These are phyloP conservation scores for Pythium rhizo-oryzae DNA, from an alignment of 352 stramenopile species.

Conservation along the genomic window DNA sequence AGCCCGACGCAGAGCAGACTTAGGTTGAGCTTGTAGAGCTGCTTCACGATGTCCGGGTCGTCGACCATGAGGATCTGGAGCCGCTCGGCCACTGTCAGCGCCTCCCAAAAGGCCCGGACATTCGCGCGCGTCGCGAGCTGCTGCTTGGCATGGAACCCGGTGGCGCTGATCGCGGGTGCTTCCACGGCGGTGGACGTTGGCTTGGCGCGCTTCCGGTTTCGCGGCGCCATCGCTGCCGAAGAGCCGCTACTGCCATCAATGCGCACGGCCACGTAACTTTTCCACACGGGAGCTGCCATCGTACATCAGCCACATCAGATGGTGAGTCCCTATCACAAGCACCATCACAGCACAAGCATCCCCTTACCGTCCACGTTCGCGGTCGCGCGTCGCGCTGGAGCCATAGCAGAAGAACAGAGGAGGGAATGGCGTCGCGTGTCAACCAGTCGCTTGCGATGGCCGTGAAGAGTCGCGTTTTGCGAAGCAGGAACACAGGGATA, in stretches of 20 bases:
- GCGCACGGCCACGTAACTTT: slow-evolving; percentile 58
- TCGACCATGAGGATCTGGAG: slow-evolving; percentile 83
- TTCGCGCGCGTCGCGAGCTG: slow-evolving; percentile 25
- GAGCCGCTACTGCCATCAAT: slow-evolving; percentile 14
- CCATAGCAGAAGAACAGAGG: slow-evolving; percentile 1
- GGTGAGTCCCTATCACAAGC: no score
- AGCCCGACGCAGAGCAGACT: slow-evolving; percentile 82
- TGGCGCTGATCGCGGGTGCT: neutral
- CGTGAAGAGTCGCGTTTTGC: neutral
- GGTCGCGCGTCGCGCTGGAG: slow-evolving; percentile 25
- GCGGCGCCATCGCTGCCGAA: neutral
- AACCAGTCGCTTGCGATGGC: neutral
- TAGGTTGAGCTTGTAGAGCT: slow-evolving; percentile 88
- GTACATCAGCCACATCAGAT: neutral
- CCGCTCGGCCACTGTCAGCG: slow-evolving; percentile 59
- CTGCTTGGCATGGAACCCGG: slow-evolving; percentile 7
- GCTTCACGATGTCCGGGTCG: slow-evolving; percentile 81
- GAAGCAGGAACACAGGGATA: neutral
- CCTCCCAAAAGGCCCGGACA: slow-evolving; percentile 69
- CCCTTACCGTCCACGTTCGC: slow-evolving; percentile 30
- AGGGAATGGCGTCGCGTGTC: neutral
- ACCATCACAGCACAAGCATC: no score
- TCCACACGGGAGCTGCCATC: slow-evolving; percentile 64
- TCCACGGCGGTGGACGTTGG: slow-evolving; percentile 9
- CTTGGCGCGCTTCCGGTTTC: slow-evolving; percentile 51